Conservation (phyloP, 352 stramenopile genomes). For the Globisporangium uncinulatum region DNA sequence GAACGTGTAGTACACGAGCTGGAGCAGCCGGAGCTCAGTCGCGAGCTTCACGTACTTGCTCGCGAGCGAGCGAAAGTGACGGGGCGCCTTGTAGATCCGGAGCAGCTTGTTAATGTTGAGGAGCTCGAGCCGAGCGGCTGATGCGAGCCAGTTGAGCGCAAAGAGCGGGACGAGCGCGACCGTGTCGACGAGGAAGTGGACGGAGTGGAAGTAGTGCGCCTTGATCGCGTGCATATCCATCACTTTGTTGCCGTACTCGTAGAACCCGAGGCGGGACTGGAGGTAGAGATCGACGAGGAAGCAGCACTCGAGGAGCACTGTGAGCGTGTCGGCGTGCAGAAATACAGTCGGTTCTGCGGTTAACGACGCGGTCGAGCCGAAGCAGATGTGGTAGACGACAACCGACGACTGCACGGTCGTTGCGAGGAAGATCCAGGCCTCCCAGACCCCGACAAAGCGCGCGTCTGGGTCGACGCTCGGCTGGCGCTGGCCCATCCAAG, state of each 20-base stretch:
- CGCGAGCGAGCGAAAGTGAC: constrained; percentile 38
- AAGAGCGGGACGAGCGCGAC: constrained; percentile 36
- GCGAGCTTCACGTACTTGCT: constrained; percentile 49
- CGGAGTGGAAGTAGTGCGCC: constrained; percentile 33
- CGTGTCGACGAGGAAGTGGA: constrained; percentile 37
- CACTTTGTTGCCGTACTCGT: constrained; percentile 62
- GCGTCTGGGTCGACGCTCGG: constrained; percentile 46
- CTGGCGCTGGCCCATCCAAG: neutral
- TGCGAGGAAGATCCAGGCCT: constrained; percentile 32
- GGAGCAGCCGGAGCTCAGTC: constrained; percentile 41
- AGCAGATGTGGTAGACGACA: constrained; percentile 48
- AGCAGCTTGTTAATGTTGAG: constrained; percentile 58
- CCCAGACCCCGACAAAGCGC: constrained; percentile 39
- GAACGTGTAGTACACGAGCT: constrained; percentile 54
- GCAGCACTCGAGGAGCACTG: constrained; percentile 29
- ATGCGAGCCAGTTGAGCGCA: constrained; percentile 28
- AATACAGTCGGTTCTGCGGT: constrained; percentile 9
- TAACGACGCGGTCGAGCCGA: constrained; percentile 11
- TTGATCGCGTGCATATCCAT: constrained; percentile 40
- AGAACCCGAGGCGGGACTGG: constrained; percentile 46
- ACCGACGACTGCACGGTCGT: constrained; percentile 34
- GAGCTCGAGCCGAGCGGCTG: constrained; percentile 21
- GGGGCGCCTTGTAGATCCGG: constrained; percentile 39
- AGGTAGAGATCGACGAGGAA: constrained; percentile 52
- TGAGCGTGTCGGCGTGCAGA: constrained; percentile 21